Conservation (phyloP, 2,329 filamentous ascomycete genomes). For the Sphaceloma murrayae region DNA sequence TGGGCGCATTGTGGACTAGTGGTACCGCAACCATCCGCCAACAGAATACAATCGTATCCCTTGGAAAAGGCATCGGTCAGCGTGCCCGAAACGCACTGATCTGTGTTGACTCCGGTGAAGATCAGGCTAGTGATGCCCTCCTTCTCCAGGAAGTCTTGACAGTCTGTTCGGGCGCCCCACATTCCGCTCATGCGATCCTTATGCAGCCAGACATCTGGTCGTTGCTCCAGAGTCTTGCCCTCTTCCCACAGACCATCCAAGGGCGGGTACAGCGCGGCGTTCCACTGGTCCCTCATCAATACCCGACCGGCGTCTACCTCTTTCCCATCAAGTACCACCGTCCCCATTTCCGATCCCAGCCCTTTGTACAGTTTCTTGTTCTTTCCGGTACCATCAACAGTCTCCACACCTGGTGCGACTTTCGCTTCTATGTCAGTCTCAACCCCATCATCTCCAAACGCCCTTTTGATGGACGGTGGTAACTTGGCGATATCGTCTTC, state of each 20-base stretch:
- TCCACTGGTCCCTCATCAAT: constrained; percentile 49
- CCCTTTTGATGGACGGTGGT: constrained; percentile 35
- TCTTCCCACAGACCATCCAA: constrained; percentile 34
- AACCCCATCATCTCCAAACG: constrained; percentile 36
- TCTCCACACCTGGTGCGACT: constrained; percentile 19
- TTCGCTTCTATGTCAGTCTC: constrained; percentile 19
- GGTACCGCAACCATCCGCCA: constrained; percentile 48
- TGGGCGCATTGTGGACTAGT: constrained; percentile 35
- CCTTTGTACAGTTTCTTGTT: constrained; percentile 26
- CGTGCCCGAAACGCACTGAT: constrained; percentile 51
- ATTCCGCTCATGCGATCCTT: constrained; percentile 53
- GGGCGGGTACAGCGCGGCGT: constrained; percentile 43
- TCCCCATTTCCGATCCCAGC: constrained; percentile 24
- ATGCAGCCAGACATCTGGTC: constrained; percentile 42
- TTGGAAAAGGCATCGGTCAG: constrained; percentile 47
- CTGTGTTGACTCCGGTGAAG: constrained; percentile 52
- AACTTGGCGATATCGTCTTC: constrained; percentile 32
- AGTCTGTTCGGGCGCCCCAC: constrained; percentile 39
- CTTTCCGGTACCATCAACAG: constrained; percentile 21
- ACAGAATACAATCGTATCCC: constrained; percentile 47
- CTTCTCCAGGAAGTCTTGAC: constrained; percentile 36
- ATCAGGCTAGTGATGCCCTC: constrained; percentile 41
- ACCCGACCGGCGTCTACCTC: constrained; percentile 35
- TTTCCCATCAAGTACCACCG: constrained; percentile 30
- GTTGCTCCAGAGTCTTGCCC: constrained; percentile 21